Percentiles rank a stretch among this genome's conserved stretches.
phyloP scores from a whole-genome alignment of 2,329 filamentous ascomycete genomes.

The Aspergillus tamarii region DNA sequence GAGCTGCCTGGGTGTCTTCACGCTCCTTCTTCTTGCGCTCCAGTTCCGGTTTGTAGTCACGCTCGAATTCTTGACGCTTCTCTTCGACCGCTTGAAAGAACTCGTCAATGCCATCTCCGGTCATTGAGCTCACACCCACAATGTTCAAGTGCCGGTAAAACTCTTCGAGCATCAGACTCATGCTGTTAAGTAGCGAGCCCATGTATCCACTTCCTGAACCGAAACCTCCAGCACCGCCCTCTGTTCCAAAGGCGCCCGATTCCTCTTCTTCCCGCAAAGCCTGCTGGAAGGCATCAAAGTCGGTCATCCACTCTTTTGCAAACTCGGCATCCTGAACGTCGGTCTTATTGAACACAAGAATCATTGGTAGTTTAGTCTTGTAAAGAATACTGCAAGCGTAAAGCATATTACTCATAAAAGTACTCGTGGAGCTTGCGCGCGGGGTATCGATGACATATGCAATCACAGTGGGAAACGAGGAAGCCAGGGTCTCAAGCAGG shows the following conservation, averaged over 20 bases:
- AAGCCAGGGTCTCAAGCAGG: slow-evolving; percentile 87
- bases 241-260: slow-evolving; percentile 72
- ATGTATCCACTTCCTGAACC: slow-evolving; percentile 89
- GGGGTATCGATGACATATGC: slow-evolving; percentile 98
- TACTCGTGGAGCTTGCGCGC: slow-evolving; percentile 86
- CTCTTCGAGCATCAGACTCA: slow-evolving; percentile 96
- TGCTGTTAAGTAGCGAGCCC: slow-evolving; percentile 92
- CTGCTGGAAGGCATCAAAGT: slow-evolving; percentile 93
- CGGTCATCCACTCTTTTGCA: slow-evolving; percentile 99
- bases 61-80: slow-evolving; percentile 85
- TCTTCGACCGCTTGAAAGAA: slow-evolving; percentile 89
- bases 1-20: slow-evolving; percentile 71
- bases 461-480: slow-evolving; percentile 93
- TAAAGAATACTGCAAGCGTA: slow-evolving; percentile 98
- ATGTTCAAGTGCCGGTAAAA: slow-evolving; percentile 95
- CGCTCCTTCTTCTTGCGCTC: slow-evolving; percentile 76
- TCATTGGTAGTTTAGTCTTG: slow-evolving; percentile 98
- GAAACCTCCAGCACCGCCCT: slow-evolving; percentile 62
- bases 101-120: slow-evolving; percentile 85
- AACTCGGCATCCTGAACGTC: slow-evolving; percentile 90
- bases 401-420: slow-evolving; percentile 99
- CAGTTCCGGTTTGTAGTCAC: slow-evolving; percentile 90
- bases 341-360: slow-evolving; percentile 98
- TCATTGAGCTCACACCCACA: slow-evolving; percentile 90
- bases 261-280: slow-evolving; percentile 82